Conservation (phyloP, 345 rosid species). For the Pistacia vera region DNA sequence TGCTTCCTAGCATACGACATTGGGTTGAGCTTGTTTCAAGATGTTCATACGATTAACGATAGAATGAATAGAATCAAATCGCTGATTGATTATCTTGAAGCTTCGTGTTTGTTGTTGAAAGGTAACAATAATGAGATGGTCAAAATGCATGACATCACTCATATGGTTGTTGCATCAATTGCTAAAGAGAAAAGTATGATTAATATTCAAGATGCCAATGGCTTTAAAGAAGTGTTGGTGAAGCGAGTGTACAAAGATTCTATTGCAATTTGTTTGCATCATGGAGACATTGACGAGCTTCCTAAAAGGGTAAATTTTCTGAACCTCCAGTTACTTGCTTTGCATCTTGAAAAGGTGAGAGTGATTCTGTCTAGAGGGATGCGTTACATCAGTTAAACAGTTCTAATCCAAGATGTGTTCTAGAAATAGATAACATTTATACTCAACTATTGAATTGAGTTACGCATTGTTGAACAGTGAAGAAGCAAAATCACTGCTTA, state of each 20-base stretch:
- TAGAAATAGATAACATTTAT: no score
- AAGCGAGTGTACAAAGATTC: neutral
- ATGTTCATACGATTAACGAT: neutral
- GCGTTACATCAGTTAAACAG: no score
- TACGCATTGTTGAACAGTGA: no score
- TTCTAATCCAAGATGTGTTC: no score
- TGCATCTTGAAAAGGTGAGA: neutral
- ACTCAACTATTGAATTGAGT: no score
- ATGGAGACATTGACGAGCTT: neutral
- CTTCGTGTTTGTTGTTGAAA: slow-evolving; percentile 1
- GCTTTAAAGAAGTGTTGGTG: neutral
- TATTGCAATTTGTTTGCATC: neutral
- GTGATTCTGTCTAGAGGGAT: no score
- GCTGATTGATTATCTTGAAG: slow-evolving; percentile 15
- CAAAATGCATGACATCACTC: slow-evolving; percentile 32
- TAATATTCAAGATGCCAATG: neutral
- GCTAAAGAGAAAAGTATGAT: slow-evolving; percentile 11
- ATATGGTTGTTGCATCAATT: slow-evolving; percentile 8
- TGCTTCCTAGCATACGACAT: slow-evolving; percentile 9
- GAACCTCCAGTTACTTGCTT: slow-evolving; percentile 1
- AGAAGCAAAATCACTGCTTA: no score
- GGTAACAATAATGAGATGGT: neutral
- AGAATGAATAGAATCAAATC: neutral
- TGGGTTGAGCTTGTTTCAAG: slow-evolving; percentile 24
- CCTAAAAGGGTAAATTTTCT: slow-evolving; percentile 11